phyloP scores from a whole-genome alignment of 2,329 filamentous ascomycete species.

The Aspergillus floridensis region DNA sequence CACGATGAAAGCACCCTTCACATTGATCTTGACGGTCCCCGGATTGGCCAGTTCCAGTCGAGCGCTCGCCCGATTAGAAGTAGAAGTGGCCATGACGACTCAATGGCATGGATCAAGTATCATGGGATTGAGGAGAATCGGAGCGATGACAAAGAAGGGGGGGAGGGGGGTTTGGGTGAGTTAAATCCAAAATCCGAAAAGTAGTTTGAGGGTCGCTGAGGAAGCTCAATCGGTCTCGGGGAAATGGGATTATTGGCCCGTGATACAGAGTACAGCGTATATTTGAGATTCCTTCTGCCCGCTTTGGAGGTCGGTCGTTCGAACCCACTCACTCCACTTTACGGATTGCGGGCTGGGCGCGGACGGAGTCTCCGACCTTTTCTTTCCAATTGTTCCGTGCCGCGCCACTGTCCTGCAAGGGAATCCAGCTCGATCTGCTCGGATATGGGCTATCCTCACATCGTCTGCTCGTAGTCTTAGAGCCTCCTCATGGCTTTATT shows the following conservation, averaged over 20 bases:
- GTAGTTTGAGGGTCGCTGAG: background rate
- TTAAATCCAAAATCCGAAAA: background rate
- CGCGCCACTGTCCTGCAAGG: background rate
- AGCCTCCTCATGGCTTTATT: background rate
- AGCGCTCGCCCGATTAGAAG: constrained; percentile 24
- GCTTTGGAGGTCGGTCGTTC: background rate
- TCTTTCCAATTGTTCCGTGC: background rate
- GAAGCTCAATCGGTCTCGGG: background rate
- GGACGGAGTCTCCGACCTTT: background rate
- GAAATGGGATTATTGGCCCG: background rate
- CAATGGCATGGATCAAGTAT: constrained; percentile 9
- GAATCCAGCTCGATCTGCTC: background rate
- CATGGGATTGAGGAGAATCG: constrained; percentile 13
- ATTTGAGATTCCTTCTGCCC: background rate
- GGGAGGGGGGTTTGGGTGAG: background rate
- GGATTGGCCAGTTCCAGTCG: constrained; percentile 51
- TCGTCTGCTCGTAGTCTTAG: background rate
- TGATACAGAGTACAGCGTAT: background rate
- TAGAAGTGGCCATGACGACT: constrained; percentile 33
- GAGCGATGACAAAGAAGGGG: constrained; percentile 20
- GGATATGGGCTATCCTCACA: background rate
- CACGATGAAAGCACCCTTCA: constrained; percentile 93
- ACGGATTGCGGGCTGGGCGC: background rate
- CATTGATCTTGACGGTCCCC: constrained; percentile 85
- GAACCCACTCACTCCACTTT: background rate